Evolutionary conservation across 768 basidiomycete genomes (phyloP), one percentile per base, ranked within the genome.

Genomic region (Harrya chromipes): DNA sequence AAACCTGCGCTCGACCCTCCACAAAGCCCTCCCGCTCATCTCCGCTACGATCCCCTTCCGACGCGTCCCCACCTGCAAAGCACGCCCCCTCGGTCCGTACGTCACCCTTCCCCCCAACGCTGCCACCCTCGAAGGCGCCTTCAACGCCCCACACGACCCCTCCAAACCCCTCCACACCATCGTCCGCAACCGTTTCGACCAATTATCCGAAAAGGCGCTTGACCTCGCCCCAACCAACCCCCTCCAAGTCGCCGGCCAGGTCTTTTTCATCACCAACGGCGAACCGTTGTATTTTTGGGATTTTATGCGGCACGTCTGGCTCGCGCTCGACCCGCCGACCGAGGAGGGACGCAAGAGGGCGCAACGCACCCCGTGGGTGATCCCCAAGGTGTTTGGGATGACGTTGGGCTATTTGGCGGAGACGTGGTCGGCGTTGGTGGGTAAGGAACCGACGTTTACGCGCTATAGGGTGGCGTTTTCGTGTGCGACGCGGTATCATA

Each of bases 211-310:
- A 10, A 64, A 69, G 24, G 75, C 78, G 13, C 70, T 91, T 47
- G 76, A 73, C 26, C 73, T 78, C 39, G 71, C 78, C 23, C 72
- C 77, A 6, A 66, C 66, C 0, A 78, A 79, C 43, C 82, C 84
- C 8, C 75, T 93, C 9, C 79, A 85, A 56, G 90, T 97, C 46
- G 94, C 92, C 5, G 95, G 95, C 0, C 90, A 97, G 66, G 90
- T 72, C 4, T 99, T 94, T 74, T 95, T 93, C 77, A 90, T 99
- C 70, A 94, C 94, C 49, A 98, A 98, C 63, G 93, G 94, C 54
- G 94, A 98, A 64, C 95, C 94, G 3, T 78, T 85, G 48, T 90
- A 91, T 69, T 97, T 97, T 74, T 99, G 95, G 95, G 94, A 97
- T 71, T 85, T 95, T 62, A 77, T 84, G 26, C 80, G 91, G 6